Conservation (phyloP, 1,284 basidiomycete species). For the Chondrostereum purpureum region DNA sequence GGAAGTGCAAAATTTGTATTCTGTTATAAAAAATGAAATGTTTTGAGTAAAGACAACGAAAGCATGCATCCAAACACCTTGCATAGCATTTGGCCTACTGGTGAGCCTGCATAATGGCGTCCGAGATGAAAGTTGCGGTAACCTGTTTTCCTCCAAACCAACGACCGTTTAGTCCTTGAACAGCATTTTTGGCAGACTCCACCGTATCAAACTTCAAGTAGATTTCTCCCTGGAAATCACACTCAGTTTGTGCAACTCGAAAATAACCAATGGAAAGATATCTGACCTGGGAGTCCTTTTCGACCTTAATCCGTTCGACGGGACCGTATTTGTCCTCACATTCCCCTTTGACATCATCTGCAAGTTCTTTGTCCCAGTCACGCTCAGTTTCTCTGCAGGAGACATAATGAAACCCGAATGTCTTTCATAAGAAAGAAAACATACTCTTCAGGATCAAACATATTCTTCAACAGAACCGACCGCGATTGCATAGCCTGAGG, state of each 20-base stretch:
- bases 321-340: conserved; percentile 87
- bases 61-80: not conserved
- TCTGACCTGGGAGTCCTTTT: conserved; percentile 85
- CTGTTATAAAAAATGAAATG: conserved; percentile 20
- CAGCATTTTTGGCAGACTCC: conserved; percentile 76
- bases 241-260: too few relatives aligned
- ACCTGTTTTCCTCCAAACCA: conserved; percentile 93
- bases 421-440: conserved; percentile 21
- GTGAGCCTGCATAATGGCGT: conserved; percentile 90
- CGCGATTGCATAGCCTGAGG: conserved; percentile 76
- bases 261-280: not conserved
- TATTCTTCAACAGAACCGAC: conserved; percentile 86
- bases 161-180: conserved; percentile 87
- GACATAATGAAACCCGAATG: conserved; percentile 6
- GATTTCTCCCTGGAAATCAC: conserved; percentile 95
- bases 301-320: conserved; percentile 86
- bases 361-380: conserved; percentile 95
- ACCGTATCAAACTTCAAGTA: conserved; percentile 87
- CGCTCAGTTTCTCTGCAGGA: conserved; percentile 81
- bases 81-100: conserved; percentile 36
- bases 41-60: conserved; percentile 18
- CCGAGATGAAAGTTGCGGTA: conserved; percentile 80
- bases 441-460: conserved; percentile 95
- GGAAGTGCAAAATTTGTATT: conserved; percentile 20
- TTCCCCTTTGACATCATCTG: conserved; percentile 93